Conservation (phyloP, 2,329 filamentous ascomycete genomes). For the Paecilomyces sp. region DNA sequence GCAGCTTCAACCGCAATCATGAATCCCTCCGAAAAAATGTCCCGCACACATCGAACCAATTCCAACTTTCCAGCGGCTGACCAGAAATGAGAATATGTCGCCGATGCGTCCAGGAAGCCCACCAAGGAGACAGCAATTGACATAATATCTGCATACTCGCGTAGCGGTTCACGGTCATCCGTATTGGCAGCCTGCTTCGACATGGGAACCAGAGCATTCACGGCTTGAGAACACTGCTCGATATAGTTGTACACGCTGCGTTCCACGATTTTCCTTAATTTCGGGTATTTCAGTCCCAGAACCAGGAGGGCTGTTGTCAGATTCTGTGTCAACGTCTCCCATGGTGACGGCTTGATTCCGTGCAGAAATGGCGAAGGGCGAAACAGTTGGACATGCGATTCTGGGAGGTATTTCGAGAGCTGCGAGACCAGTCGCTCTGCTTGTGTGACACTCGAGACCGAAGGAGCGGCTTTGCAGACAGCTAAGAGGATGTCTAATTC, state of each 20-base stretch:
- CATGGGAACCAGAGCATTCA: slow-evolving; percentile 49
- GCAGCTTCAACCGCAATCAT: slow-evolving; percentile 81
- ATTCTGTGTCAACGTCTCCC: slow-evolving; percentile 73
- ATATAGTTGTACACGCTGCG: slow-evolving; percentile 66
- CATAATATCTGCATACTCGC: slow-evolving; percentile 62
- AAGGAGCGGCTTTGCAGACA: slow-evolving; percentile 80
- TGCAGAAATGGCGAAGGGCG: slow-evolving; percentile 74
- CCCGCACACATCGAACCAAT: slow-evolving; percentile 63
- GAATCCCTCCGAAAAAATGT: slow-evolving; percentile 75
- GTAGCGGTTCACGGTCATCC: slow-evolving; percentile 24
- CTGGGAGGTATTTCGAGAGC: slow-evolving; percentile 75
- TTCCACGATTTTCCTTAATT: slow-evolving; percentile 59
- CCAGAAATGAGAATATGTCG: slow-evolving; percentile 77
- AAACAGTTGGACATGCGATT: slow-evolving; percentile 74
- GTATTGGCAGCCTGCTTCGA: slow-evolving; percentile 50
- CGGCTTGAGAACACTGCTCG: slow-evolving; percentile 58
- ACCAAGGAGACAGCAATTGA: slow-evolving; percentile 78
- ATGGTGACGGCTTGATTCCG: slow-evolving; percentile 77
- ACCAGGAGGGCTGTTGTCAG: slow-evolving; percentile 76
- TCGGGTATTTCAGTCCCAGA: slow-evolving; percentile 65
- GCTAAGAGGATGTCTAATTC: slow-evolving; percentile 90
- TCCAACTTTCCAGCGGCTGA: slow-evolving; percentile 63
- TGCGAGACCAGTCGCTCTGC: slow-evolving; percentile 74
- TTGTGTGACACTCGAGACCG: slow-evolving; percentile 61
- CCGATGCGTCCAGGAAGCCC: slow-evolving; percentile 79